Conservation (phyloP, 164 flowering plant species). For the Pachysandra terminalis region DNA sequence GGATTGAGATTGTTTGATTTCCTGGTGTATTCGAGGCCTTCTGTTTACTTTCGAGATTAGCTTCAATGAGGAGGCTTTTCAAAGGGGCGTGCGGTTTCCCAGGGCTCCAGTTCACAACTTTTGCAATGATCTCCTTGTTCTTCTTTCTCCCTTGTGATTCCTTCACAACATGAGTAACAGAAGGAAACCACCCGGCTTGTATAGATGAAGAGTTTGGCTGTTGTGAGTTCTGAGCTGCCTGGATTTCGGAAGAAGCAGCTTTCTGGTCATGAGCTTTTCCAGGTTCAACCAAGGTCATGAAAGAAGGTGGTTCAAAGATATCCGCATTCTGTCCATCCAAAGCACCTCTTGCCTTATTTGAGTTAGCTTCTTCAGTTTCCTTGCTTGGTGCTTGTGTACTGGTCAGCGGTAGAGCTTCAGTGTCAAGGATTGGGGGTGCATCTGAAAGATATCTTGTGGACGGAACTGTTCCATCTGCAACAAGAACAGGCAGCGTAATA, state of each 20-base stretch:
- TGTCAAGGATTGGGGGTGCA: conserved; percentile 20
- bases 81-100: conserved; percentile 53
- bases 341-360: conserved; percentile 9
- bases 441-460: conserved; percentile 39
- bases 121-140: conserved; percentile 68
- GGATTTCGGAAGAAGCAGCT: conserved; percentile 31
- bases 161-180: conserved; percentile 33
- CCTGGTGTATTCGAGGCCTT: conserved; percentile 26
- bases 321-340: conserved; percentile 28
- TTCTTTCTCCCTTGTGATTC: conserved; percentile 65
- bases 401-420: conserved; percentile 21
- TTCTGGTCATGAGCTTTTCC: conserved; percentile 7
- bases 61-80: conserved; percentile 61
- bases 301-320: conserved; percentile 56
- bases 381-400: conserved; percentile 16
- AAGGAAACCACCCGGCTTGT: conserved; percentile 59
- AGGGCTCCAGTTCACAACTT: conserved; percentile 64
- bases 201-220: conserved; percentile 24
- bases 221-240: conserved; percentile 24
- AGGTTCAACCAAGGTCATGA: conserved; percentile 58
- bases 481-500: not conserved
- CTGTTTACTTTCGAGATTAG: conserved; percentile 31
- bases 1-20: conserved; percentile 7
- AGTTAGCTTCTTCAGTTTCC: conserved; percentile 15
- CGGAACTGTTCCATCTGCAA: conserved; percentile 31